phyloP scores from a whole-genome alignment of 1,139 yeast genomes.

The Suhomyces taliae region DNA sequence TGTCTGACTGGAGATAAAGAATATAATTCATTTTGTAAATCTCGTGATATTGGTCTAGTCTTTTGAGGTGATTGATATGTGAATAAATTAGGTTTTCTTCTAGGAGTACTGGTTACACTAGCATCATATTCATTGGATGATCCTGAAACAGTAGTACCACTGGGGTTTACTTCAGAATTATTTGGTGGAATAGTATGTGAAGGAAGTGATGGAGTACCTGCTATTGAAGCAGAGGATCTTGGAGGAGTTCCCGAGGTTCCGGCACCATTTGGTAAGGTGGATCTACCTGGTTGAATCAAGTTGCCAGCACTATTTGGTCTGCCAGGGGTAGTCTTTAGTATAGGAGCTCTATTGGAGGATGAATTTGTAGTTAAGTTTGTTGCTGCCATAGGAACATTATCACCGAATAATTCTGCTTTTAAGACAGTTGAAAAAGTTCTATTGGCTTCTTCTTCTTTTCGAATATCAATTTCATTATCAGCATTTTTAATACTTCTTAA shows the following conservation, averaged over 20 bases:
- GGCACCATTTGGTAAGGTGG: slow-evolving; percentile 2
- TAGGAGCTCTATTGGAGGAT: slow-evolving; percentile 11
- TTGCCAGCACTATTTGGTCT: slow-evolving; percentile 27
- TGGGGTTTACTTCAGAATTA: slow-evolving; percentile 1
- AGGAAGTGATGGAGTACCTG: slow-evolving; percentile 5
- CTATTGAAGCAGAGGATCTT: slow-evolving; percentile 6
- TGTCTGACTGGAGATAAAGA: slow-evolving; percentile 86
- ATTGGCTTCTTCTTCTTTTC: slow-evolving; percentile 80
- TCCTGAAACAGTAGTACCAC: slow-evolving; percentile 1
- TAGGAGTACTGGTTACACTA: slow-evolving; percentile 47
- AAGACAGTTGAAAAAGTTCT: slow-evolving; percentile 82
- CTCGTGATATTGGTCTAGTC: slow-evolving; percentile 58
- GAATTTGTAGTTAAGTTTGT: slow-evolving; percentile 26
- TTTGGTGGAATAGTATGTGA: slow-evolving; percentile 3
- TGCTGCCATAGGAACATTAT: slow-evolving; percentile 63
- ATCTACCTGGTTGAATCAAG: slow-evolving; percentile 10
- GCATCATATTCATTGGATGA: slow-evolving; percentile 18
- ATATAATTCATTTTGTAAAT: slow-evolving; percentile 70
- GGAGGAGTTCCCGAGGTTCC: slow-evolving; percentile 10
- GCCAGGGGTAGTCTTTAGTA: slow-evolving; percentile 8
- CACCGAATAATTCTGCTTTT: slow-evolving; percentile 90
- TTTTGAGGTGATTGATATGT: slow-evolving; percentile 72
- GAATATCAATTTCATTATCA: slow-evolving; percentile 64
- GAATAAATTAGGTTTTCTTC: slow-evolving; percentile 60
- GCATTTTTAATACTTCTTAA: slow-evolving; percentile 28